Base-by-base conservation (phyloP, 2,329 filamentous ascomycete species). In the Colletotrichum sp. region DNA sequence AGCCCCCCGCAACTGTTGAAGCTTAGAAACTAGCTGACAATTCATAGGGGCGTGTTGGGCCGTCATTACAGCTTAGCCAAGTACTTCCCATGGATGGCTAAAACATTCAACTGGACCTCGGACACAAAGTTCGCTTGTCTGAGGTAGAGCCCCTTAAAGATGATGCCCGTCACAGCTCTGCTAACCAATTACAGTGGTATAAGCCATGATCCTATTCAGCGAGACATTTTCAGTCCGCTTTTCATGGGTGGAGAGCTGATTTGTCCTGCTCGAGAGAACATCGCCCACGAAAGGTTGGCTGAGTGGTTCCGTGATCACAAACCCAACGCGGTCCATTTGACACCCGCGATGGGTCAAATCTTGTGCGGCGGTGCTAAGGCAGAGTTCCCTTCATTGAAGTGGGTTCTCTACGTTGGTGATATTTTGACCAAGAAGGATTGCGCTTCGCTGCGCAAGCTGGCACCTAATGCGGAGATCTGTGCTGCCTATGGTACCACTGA, bases 21-120 rank as follows among this genome's bases (percentile, higher is more conserved):
- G 24, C 34, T 30, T 39, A 39, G 60, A 64, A 12, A 64, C 21
- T 64, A 39, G 60, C 60, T 64, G 60, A 64, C 60, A 16, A 57
- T n/a, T 68, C 16, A 52, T 49, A 68, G 39, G 15, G 95, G 95
- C 80, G 96, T 99, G 18, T 90, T 93, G 73, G 96, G 96, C 1
- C 91, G 96, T 18, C 96, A 98, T 85, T 98, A 94, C 86, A 94
- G 92, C 69, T 87, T 99, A 77, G 92, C 95, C 3, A 93, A 94
- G 80, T 98, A 98, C 87, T 98, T 96, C 82, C 92, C 93, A n/a
- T 99, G 96, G 96, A 99, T 99, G 96, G 92, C 95, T 0, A 87
- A 98, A 85, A 92, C 88, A 3, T 98, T 98, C 84, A 64, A 64
- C 28, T 64, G 60, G 60, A 64, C 60, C 60, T 36, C 60, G 60